Conservation (phyloP, 176 grass and related monocot genomes). For the Oryza brachyantha region DNA sequence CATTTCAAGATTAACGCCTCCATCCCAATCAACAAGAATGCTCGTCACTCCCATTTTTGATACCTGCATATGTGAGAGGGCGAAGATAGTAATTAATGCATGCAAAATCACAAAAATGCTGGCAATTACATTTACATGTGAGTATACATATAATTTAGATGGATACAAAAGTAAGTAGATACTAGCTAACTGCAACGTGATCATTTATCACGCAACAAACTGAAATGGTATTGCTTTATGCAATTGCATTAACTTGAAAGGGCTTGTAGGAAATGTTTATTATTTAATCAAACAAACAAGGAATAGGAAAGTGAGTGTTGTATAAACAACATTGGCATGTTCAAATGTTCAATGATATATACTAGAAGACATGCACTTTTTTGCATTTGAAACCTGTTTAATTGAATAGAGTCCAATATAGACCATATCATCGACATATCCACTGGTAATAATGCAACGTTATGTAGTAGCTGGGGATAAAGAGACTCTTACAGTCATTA, state of each 20-base stretch:
- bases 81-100: background rate
- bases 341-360: background rate
- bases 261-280: background rate
- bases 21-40: slow-evolving; percentile 52
- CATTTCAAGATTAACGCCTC: slow-evolving; percentile 78
- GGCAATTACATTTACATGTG: background rate
- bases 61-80: slow-evolving; percentile 41
- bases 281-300: background rate
- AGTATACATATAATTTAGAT: no score
- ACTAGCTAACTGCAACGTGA: background rate
- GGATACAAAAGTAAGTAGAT: background rate
- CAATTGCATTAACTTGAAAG: background rate
- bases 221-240: background rate
- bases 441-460: background rate
- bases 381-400: background rate
- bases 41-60: slow-evolving; percentile 85
- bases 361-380: background rate
- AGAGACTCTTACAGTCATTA: background rate
- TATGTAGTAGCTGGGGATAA: slow-evolving; percentile 5
- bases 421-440: background rate
- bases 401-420: background rate
- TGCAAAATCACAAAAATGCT: background rate
- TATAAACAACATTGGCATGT: background rate
- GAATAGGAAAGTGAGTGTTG: background rate
- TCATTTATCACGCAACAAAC: background rate